phyloP scores from a whole-genome alignment of 2,329 filamentous ascomycete genomes.

The Arthrinium puccinioides region DNA sequence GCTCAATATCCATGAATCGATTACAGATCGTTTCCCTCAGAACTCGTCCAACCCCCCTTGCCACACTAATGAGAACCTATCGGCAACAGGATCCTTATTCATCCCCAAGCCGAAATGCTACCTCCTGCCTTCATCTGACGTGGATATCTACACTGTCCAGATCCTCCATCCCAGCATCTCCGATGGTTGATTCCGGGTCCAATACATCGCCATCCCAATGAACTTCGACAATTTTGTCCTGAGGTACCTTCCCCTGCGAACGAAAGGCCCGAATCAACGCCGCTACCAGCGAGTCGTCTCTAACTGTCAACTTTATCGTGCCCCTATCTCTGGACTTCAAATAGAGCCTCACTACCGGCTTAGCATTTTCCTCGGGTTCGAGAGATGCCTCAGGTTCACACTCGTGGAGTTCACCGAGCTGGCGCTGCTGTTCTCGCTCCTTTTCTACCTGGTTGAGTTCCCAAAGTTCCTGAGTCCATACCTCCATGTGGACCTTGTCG shows the following conservation, averaged over 20 bases:
- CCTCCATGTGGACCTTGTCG: conserved; percentile 64
- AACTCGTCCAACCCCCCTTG: no score
- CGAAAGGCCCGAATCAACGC: conserved; percentile 58
- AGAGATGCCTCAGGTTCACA: conserved; percentile 14
- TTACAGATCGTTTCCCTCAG: no score
- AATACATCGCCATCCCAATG: conserved; percentile 71
- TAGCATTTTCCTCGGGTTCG: conserved; percentile 11
- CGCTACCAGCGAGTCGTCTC: conserved; percentile 49
- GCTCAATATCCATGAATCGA: no score
- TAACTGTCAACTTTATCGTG: conserved; percentile 42
- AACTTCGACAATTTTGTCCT: conserved; percentile 50
- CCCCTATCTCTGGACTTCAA: conserved; percentile 46
- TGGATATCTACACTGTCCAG: conserved; percentile 71
- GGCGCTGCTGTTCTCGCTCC: conserved; percentile 37
- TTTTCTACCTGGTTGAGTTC: conserved; percentile 38
- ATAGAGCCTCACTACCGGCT: conserved; percentile 31
- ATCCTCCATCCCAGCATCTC: conserved; percentile 65
- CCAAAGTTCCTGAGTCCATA: conserved; percentile 63
- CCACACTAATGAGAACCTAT: no score
- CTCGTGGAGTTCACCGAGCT: conserved; percentile 31
- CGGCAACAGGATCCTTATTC: no score
- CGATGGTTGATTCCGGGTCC: conserved; percentile 50
- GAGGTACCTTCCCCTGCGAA: conserved; percentile 40
- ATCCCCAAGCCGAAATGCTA: no score
- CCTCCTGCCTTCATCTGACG: conserved; percentile 35